phyloP scores from a whole-genome alignment of 2,329 filamentous ascomycete genomes.

The Penicillium sp. region DNA sequence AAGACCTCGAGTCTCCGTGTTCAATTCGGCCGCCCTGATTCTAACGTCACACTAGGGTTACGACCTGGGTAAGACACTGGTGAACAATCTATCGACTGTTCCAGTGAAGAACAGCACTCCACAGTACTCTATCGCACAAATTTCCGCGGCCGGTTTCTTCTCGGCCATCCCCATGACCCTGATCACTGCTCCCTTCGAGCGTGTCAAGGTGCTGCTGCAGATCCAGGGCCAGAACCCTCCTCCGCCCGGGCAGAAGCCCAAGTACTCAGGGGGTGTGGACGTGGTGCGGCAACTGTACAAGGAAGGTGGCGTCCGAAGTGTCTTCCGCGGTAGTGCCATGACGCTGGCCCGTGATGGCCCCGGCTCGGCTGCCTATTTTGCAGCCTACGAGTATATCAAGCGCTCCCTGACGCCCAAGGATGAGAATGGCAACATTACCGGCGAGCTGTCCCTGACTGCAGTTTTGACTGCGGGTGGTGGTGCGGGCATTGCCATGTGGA shows the following conservation, averaged over 20 bases:
- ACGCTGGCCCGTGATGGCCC: slow-evolving; percentile 92
- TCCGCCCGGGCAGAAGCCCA: slow-evolving; percentile 84
- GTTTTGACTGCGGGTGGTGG: slow-evolving; percentile 83
- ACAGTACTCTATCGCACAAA: slow-evolving; percentile 77
- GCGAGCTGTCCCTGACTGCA: slow-evolving; percentile 75
- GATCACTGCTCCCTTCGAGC: slow-evolving; percentile 98
- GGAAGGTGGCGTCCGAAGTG: slow-evolving; percentile 83
- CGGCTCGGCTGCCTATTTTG: slow-evolving; percentile 92
- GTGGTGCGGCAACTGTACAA: slow-evolving; percentile 91
- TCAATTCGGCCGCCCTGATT: not conserved
- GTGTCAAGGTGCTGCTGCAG: slow-evolving; percentile 96
- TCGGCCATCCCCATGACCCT: slow-evolving; percentile 95
- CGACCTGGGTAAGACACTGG: slow-evolving; percentile 88
- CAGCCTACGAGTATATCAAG: slow-evolving; percentile 96
- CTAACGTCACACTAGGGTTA: slow-evolving; percentile 71
- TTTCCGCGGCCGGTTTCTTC: slow-evolving; percentile 93
- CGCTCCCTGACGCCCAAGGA: slow-evolving; percentile 79
- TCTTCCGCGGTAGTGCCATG: slow-evolving; percentile 87
- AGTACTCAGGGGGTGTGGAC: slow-evolving; percentile 81
- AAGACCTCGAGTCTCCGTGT: not conserved
- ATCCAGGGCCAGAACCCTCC: slow-evolving; percentile 89
- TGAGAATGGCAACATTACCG: slow-evolving; percentile 66
- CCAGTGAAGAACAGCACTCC: slow-evolving; percentile 58
- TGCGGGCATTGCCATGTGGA: slow-evolving; percentile 98
- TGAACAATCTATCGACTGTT: slow-evolving; percentile 64